A percentile compares a stretch with the other conserved stretches of the same genome.
These are phyloP conservation scores for Candida railenensis DNA, from an alignment of 805 yeast species.

Conservation along the genomic window DNA sequence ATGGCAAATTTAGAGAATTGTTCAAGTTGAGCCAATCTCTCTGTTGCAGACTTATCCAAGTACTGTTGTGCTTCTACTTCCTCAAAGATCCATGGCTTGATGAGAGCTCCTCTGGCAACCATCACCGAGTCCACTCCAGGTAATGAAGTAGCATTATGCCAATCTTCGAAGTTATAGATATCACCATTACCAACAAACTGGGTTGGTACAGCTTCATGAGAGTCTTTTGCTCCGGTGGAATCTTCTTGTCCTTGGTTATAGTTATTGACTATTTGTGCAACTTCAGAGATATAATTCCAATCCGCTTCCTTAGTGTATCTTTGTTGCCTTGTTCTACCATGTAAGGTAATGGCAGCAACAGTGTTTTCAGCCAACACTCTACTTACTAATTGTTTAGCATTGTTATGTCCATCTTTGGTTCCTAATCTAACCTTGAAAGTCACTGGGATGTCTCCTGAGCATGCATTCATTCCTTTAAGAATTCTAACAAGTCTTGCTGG, in stretches of 20 bases:
- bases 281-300: slow-evolving; percentile 83
- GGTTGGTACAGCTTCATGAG: slow-evolving; percentile 53
- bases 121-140: slow-evolving; percentile 86
- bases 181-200: slow-evolving; percentile 96
- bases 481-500: slow-evolving; percentile 79
- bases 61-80: slow-evolving; percentile 89
- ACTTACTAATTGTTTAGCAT: slow-evolving; percentile 76
- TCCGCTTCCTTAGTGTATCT: slow-evolving; percentile 88
- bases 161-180: slow-evolving; percentile 80
- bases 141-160: slow-evolving; percentile 68
- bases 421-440: slow-evolving; percentile 94
- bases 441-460: slow-evolving; percentile 86
- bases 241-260: slow-evolving; percentile 56
- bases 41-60: slow-evolving; percentile 86
- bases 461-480: slow-evolving; percentile 83
- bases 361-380: slow-evolving; percentile 76
- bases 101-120: slow-evolving; percentile 97
- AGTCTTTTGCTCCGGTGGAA: slow-evolving; percentile 44
- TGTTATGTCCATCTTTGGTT: slow-evolving; percentile 76
- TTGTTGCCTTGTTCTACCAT: slow-evolving; percentile 96
- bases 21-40: slow-evolving; percentile 74
- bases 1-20: slow-evolving; percentile 77
- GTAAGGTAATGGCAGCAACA: slow-evolving; percentile 87
- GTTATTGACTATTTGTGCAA: slow-evolving; percentile 66
- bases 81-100: slow-evolving; percentile 98